Evolutionary conservation across 305 asterid genomes (phyloP), one percentile per base, ranked within the genome.

Genomic region (Solanum chacoense): DNA sequence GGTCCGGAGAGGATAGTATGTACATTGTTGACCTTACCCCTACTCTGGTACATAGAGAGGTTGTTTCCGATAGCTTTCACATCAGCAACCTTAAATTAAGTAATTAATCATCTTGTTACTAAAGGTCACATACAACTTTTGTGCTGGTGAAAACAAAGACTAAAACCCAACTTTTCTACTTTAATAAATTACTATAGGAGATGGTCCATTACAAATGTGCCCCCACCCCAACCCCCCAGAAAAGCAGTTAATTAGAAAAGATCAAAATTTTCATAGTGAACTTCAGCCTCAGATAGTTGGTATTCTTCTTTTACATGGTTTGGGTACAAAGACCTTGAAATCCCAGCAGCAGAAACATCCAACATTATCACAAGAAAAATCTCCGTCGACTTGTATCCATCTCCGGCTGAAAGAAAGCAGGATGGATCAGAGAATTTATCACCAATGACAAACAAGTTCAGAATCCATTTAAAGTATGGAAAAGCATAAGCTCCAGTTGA

Each of bases 301-400:
- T 59, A 2, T 22, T 8, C 71, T 22, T 2, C 71, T 59, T 59
- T 42, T 0, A 20, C 86, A 42, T 81, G 69, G 37, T 80, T 2
- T 20, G 24, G 14, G 32, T 80, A 42, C 85, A 79, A 38, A 38
- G 59, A 79, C 13, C 26, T 80, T 80, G 85, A 24, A 81, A 42
- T 81, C 12, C 37, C 86, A 81, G 20, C 11, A 22, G 31, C 84
- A 80, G 32, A 81, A 2, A 76, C 71, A 32, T 85, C 81, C 88
- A 31, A 88, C 38, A 34, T 13, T 13, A 38, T 94, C 94, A 97
- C 88, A 96, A 92, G 98, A 96, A 97, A 91, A 97, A 95, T 87
- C 99, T 95, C 94, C 98, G 91, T 85, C 99, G 96, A 86, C 98
- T 97, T 71, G 99, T 97, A 87, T 96, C 99, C 99, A 97, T 97